Conservation (phyloP, 2,329 filamentous ascomycete species). For the Eutypa lata region DNA sequence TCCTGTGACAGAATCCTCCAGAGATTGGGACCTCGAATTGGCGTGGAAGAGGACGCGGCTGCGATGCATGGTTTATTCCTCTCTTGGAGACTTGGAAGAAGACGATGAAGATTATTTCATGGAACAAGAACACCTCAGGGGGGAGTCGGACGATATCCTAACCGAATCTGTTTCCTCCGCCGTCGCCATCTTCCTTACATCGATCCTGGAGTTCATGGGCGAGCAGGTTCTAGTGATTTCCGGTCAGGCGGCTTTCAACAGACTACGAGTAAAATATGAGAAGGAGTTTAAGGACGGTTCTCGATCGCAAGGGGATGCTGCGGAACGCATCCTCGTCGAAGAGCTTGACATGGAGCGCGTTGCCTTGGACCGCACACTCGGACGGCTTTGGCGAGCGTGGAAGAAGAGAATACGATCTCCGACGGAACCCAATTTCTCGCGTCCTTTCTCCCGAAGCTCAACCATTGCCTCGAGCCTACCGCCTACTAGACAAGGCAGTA, state of each 20-base stretch:
- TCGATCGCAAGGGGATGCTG: constrained; percentile 43
- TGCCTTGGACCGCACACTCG: constrained; percentile 83
- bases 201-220: constrained; percentile 88
- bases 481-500: constrained; percentile 37
- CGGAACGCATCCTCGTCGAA: constrained; percentile 75
- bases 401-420: constrained; percentile 75
- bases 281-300: constrained; percentile 55
- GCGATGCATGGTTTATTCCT: constrained; percentile 97
- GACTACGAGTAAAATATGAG: constrained; percentile 57
- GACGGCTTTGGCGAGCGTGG: constrained; percentile 91
- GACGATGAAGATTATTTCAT: constrained; percentile 92
- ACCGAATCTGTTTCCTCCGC: constrained; percentile 79
- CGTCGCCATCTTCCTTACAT: constrained; percentile 93
- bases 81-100: constrained; percentile 94
- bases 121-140: constrained; percentile 71
- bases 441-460: constrained; percentile 49
- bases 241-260: constrained; percentile 76
- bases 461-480: constrained; percentile 28
- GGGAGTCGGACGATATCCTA: constrained; percentile 52
- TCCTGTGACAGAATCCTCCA: constrained; percentile 46
- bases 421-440: constrained; percentile 41
- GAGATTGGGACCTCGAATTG: constrained; percentile 83
- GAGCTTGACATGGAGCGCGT: constrained; percentile 92
- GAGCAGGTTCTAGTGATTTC: constrained; percentile 88
- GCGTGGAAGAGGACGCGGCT: constrained; percentile 92